Evolutionary conservation across 306 rosid genomes (phyloP), one percentile per base, ranked within the genome.

Genomic region (Rosa multiflora): DNA sequence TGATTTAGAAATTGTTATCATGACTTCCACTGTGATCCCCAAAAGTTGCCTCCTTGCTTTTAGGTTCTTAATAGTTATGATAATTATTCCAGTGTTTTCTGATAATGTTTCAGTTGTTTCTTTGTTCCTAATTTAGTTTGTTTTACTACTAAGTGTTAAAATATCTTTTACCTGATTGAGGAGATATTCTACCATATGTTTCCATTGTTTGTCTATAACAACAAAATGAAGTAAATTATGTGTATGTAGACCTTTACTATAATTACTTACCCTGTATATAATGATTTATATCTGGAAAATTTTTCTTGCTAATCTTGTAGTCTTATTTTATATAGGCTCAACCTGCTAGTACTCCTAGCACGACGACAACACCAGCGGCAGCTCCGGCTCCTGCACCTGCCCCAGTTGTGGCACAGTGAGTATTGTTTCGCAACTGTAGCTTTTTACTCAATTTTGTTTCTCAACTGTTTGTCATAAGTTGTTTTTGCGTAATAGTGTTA

Each of bases 371-470:
- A 70, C 39, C 85, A 71, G 26, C 69, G 26, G 51, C 88, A 43
- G 21, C 92, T 82, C 93, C 84, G 40, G 21, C 91, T 75, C 46
- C 21, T 2, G 23, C 70, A 79, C 92, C 84, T 46, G 63, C 84
- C 39, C 32, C 81, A n/a, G 73, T 81, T 64, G 81, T 74, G 9
- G 84, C 72, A 66, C 86, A 37, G 97, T 91, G 83, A 83, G 96
- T 91, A 21, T 68, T 56, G 46, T 62, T 3, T 61, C 2, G 29
- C 29, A 6, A 43, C 23, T 70, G 18, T 20, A 48, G 14, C 48
- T 14, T 21, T 55, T 49, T 18, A 53, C 64, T 29, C 43, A 18
- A 39, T 18, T 56, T n/a, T 63, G 8, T 37, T 63, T 47, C 51
- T 18, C n/a, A 10, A 37, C 39, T 35, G 15, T 44, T 56, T 52